Evolutionary conservation across 495 filamentous ascomycete species (phyloP), one percentile per base, ranked within the genome.

Genomic region (Penicillium silybi): DNA sequence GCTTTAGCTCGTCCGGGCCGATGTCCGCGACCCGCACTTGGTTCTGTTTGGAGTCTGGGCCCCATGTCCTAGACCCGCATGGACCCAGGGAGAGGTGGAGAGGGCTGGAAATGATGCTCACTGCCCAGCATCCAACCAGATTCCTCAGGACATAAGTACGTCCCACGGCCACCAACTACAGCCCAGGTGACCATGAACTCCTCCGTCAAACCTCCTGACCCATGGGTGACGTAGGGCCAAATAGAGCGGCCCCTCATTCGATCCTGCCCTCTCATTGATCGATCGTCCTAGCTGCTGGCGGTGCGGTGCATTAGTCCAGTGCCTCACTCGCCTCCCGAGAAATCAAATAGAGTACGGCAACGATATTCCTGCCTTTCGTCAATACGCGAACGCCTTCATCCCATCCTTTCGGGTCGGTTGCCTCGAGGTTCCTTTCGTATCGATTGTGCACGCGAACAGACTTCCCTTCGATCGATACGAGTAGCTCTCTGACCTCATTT

Each of bases 1-100:
- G 63, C 57, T 48, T 61, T 66, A 61, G 48, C 45, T 41, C 23
- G 13, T 13, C 57, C 63, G 63, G 63, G 43, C 63, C 63, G 63
- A 11, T 38, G 32, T 57, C 61, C 61, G 54, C 63, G 62, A 39
- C 44, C 61, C 58, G 61, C 54, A 48, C 44, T 32, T 32, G 29
- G 29, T 13, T 32, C 26, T 8, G 10, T 32, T 32, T 32, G 29
- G 29, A 32, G 29, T 32, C 29, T 32, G 11, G 29, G 10, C 8
- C 29, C 11, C 10, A 15, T 32, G 29, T 10, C 37, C 37, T 39
- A 2, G 37, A 39, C 37, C 37, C 37, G 37, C 37, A 17, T 39
- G 18, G 37, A 18, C 10, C 37, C 37, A 39, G 37, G 37, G 16
- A 2, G 6, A 3, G 1, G 6, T 17, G 7, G 2, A 8, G 8